Evolutionary conservation across 345 rosid genomes (phyloP).

Genomic region (Citrus reticulata): DNA sequence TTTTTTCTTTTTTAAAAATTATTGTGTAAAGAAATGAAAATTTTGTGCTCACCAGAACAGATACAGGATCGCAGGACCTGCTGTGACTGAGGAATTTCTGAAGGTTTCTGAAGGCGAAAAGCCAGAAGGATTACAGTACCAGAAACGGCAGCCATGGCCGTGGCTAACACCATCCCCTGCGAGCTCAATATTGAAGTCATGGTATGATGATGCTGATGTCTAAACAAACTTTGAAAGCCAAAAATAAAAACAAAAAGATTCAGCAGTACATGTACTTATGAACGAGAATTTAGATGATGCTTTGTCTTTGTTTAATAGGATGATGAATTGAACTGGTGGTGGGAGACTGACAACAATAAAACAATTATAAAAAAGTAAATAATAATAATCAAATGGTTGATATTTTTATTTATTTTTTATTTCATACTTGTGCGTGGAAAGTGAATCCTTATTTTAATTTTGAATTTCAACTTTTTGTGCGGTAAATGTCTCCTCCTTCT

Average conservation of each 20-base stretch:
- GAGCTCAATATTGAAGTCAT: conserved; percentile 56
- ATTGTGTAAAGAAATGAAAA: not conserved
- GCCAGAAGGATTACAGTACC: conserved; percentile 73
- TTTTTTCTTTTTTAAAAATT: no score
- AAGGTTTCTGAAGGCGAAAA: conserved; percentile 53
- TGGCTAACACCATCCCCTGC: conserved; percentile 60
- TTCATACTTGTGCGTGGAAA: not conserved
- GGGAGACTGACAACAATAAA: not conserved
- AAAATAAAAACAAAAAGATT: not conserved
- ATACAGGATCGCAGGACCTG: conserved; percentile 48
- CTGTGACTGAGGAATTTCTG: conserved; percentile 22
- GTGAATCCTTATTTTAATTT: not conserved
- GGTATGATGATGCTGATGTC: not conserved
- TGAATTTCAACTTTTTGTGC: not conserved
- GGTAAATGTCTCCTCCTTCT: not conserved
- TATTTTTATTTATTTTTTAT: not conserved
- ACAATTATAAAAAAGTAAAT: not conserved
- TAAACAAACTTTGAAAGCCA: not conserved
- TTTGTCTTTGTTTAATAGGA: no score
- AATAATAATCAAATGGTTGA: not conserved
- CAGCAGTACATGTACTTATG: not conserved
- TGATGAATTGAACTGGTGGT: not conserved
- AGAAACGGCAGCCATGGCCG: conserved; percentile 81
- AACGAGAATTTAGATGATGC: not conserved
- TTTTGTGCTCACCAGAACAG: conserved; percentile 36